Percentiles rank a stretch among this genome's conserved stretches.
Evolutionary conservation across 345 rosid species (phyloP).

Genomic region (Mallotus nudiflorus): DNA sequence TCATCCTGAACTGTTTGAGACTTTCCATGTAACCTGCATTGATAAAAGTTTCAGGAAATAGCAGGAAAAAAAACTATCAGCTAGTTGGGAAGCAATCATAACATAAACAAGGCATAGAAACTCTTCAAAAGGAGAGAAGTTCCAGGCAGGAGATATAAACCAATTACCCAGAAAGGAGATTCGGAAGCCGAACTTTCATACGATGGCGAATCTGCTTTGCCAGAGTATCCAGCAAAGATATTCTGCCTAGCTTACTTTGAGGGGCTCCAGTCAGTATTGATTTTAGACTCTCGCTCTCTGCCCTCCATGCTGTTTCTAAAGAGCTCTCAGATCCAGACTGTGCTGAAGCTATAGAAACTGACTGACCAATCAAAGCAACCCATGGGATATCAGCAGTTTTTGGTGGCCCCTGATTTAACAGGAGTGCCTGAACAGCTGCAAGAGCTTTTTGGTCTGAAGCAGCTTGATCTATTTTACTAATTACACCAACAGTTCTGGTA

Average conservation of each 20-base stretch:
- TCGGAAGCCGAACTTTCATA: conserved; percentile 91
- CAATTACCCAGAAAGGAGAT: conserved; percentile 84
- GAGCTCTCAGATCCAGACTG: conserved; percentile 87
- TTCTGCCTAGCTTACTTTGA: conserved; percentile 87
- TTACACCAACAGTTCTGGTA: conserved; percentile 89
- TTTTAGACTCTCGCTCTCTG: conserved; percentile 88
- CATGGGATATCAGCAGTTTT: conserved; percentile 91
- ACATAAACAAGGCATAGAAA: background rate
- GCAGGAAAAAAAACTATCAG: background rate
- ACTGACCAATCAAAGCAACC: conserved; percentile 97
- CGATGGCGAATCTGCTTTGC: conserved; percentile 90
- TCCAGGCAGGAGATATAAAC: background rate
- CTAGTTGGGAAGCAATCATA: no score
- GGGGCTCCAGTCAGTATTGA: conserved; percentile 83
- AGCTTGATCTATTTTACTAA: conserved; percentile 93
- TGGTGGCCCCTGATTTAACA: conserved; percentile 87
- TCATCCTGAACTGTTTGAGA: conserved; percentile 86
- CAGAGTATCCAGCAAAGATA: conserved; percentile 83
- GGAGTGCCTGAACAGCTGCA: conserved; percentile 92
- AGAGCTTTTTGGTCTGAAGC: conserved; percentile 83
- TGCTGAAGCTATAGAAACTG: conserved; percentile 87
- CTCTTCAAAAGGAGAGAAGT: background rate
- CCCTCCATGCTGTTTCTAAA: conserved; percentile 96
- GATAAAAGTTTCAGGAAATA: background rate
- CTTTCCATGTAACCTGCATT: conserved; percentile 84